Conservation (phyloP, 352 stramenopile genomes). For the Globisporangium spiculum region DNA sequence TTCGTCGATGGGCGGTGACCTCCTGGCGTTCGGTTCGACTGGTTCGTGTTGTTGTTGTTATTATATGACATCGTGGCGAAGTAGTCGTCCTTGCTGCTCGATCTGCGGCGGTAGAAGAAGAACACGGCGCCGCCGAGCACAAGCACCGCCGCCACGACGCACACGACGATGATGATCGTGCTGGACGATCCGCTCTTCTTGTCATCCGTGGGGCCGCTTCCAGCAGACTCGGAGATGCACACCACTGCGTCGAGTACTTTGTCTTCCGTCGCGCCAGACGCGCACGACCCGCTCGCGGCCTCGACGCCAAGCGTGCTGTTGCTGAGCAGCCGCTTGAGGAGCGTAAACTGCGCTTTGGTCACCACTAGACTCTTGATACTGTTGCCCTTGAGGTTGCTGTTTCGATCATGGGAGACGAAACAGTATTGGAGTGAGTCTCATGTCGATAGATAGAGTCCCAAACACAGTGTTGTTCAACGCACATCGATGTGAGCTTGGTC, state of each 20-base stretch:
- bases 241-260: constrained; percentile 50
- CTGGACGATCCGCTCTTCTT: constrained; percentile 18
- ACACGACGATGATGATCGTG: constrained; percentile 52
- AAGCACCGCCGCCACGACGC: constrained; percentile 46
- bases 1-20: constrained; percentile 9
- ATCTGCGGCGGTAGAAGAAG: constrained; percentile 41
- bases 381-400: constrained; percentile 57
- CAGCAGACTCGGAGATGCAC: constrained; percentile 35
- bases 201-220: not conserved
- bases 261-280: constrained; percentile 27
- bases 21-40: constrained; percentile 16
- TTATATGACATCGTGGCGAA: constrained; percentile 31
- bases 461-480: constrained; percentile 11
- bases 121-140: constrained; percentile 44
- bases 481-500: constrained; percentile 65
- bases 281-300: constrained; percentile 29
- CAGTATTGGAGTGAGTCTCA: not conserved
- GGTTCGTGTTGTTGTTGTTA: constrained; percentile 34
- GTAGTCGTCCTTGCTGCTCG: constrained; percentile 34
- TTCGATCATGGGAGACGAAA: not conserved
- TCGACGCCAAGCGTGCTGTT: constrained; percentile 45
- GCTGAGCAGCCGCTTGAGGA: constrained; percentile 39
- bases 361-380: constrained; percentile 42
- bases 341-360: constrained; percentile 38
- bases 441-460: not conserved